A percentile compares a stretch with the other conserved stretches of the same genome.
These are phyloP conservation scores for Alternaria dauci DNA, from an alignment of 2,329 filamentous ascomycete genomes.

Conservation along the genomic window DNA sequence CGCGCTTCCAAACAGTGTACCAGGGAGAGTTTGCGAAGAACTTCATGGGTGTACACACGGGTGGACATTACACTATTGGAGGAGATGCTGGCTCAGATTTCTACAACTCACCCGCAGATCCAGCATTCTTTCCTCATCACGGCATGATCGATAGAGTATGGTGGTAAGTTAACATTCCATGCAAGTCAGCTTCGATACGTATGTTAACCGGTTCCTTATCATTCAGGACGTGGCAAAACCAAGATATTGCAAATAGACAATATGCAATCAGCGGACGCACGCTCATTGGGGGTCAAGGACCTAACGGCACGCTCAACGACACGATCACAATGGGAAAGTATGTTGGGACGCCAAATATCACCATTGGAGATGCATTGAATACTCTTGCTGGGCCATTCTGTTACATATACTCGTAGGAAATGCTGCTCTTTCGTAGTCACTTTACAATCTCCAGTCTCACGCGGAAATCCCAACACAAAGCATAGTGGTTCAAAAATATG, in stretches of 20 bases:
- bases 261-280: constrained; percentile 51
- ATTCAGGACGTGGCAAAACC: constrained; percentile 58
- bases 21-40: constrained; percentile 49
- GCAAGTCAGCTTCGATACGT: background rate
- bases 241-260: constrained; percentile 49
- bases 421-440: background rate
- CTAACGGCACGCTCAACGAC: constrained; percentile 56
- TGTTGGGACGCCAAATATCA: constrained; percentile 38
- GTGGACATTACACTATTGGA: constrained; percentile 54
- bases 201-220: background rate
- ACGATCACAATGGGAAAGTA: constrained; percentile 50
- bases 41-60: constrained; percentile 55
- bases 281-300: constrained; percentile 28
- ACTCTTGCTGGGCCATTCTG: constrained; percentile 57
- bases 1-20: constrained; percentile 48
- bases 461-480: background rate
- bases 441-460: background rate
- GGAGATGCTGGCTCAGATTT: constrained; percentile 41
- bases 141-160: constrained; percentile 58
- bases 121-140: constrained; percentile 60
- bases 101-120: constrained; percentile 57
- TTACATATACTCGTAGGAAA: constrained; percentile 42
- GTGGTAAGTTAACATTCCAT: constrained; percentile 33
- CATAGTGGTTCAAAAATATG: background rate
- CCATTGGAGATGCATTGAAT: constrained; percentile 52